Conservation (phyloP, 495 filamentous ascomycete species). For the Paragyromitra xinjiangensis region DNA sequence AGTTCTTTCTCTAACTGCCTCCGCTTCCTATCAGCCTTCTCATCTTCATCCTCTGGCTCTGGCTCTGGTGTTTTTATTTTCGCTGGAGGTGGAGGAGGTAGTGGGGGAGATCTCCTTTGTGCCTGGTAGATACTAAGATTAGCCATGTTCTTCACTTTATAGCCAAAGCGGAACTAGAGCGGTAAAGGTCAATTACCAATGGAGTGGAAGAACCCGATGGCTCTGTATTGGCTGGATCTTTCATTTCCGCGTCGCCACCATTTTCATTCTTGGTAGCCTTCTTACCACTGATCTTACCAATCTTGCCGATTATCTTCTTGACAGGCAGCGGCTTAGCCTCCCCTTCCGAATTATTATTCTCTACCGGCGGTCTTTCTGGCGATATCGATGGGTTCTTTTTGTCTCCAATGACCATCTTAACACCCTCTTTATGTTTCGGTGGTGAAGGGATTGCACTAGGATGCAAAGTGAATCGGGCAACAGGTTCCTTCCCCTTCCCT, state of each 20-base stretch:
- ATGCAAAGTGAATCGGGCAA: neutral
- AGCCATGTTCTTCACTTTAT: neutral
- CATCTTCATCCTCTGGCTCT: slow-evolving; percentile 60
- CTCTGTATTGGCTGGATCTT: neutral
- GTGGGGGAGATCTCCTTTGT: slow-evolving; percentile 11
- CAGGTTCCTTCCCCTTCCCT: slow-evolving; percentile 22
- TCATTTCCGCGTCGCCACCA: slow-evolving; percentile 23
- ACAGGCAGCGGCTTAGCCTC: slow-evolving; percentile 59
- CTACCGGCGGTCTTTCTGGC: slow-evolving; percentile 25
- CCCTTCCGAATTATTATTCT: slow-evolving; percentile 30
- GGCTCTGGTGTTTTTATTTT: slow-evolving; percentile 53
- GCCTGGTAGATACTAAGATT: slow-evolving; percentile 13
- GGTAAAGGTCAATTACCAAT: slow-evolving; percentile 16
- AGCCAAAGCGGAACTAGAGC: neutral
- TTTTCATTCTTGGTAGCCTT: slow-evolving; percentile 72
- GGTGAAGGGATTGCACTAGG: slow-evolving; percentile 1
- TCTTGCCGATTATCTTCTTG: slow-evolving; percentile 68
- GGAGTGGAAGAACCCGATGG: neutral
- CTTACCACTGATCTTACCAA: slow-evolving; percentile 71
- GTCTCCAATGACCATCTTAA: slow-evolving; percentile 60
- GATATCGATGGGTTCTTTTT: slow-evolving; percentile 57
- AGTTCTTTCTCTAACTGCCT: slow-evolving; percentile 67
- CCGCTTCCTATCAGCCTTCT: slow-evolving; percentile 65
- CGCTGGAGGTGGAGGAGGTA: slow-evolving; percentile 27
- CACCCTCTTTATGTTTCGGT: slow-evolving; percentile 51